Percentiles rank a stretch among this genome's conserved stretches.
These are phyloP conservation scores for Shiraia sp. DNA, from an alignment of 2,329 filamentous ascomycete species.

Conservation along the genomic window DNA sequence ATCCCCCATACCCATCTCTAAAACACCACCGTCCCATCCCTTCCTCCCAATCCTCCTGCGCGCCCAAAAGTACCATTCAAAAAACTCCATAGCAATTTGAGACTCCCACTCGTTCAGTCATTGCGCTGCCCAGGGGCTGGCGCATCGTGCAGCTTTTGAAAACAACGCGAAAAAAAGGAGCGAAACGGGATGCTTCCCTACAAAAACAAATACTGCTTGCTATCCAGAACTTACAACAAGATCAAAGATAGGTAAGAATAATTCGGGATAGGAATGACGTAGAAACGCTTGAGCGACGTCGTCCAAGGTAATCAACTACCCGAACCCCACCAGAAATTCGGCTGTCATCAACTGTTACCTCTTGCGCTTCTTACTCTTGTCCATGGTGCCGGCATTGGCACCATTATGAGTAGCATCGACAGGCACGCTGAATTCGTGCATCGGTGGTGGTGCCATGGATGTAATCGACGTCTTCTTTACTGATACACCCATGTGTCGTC, in stretches of 20 bases:
- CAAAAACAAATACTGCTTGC: slow-evolving; percentile 1
- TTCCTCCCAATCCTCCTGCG: background rate
- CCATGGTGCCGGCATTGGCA: slow-evolving; percentile 34
- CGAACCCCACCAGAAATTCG: background rate
- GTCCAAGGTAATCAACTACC: background rate
- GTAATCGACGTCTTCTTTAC: slow-evolving; percentile 58
- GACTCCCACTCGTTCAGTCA: slow-evolving; percentile 5
- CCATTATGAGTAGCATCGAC: slow-evolving; percentile 17
- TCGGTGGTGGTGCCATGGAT: slow-evolving; percentile 43
- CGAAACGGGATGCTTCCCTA: slow-evolving; percentile 4
- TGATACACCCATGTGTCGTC: slow-evolving; percentile 69
- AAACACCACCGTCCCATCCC: slow-evolving; percentile 7
- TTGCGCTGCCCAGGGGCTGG: slow-evolving; percentile 1
- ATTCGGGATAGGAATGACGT: slow-evolving; percentile 12
- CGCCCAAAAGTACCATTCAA: slow-evolving; percentile 6
- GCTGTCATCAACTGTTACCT: slow-evolving; percentile 46
- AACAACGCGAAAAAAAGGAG: slow-evolving; percentile 10
- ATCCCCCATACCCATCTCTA: slow-evolving; percentile 4
- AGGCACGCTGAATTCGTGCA: slow-evolving; percentile 36
- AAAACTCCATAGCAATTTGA: slow-evolving; percentile 18
- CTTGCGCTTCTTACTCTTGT: slow-evolving; percentile 74
- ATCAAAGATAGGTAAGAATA: slow-evolving; percentile 6
- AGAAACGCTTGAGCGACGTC: slow-evolving; percentile 6
- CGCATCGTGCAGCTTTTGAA: slow-evolving; percentile 6
- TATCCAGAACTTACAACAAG: slow-evolving; percentile 19